These are phyloP conservation scores for Hypsizygus ulmarius DNA, from an alignment of 1,284 basidiomycete species.

Conservation along the genomic window DNA sequence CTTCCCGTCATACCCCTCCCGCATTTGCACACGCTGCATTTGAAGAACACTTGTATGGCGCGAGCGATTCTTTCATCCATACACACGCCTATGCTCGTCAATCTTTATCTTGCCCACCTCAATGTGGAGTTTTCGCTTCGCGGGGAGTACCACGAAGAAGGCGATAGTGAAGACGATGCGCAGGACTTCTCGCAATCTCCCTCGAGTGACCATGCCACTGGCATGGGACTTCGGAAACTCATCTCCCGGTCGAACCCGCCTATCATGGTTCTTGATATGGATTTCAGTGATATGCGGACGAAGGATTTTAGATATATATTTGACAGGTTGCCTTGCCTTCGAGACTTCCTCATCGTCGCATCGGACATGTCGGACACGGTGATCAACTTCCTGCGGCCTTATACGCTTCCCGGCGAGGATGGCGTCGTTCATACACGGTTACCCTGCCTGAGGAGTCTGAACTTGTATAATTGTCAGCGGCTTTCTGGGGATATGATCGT, in stretches of 20 bases:
- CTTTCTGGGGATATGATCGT: slow-evolving; percentile 58
- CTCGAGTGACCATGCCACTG: slow-evolving; percentile 70
- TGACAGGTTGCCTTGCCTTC: slow-evolving; percentile 46
- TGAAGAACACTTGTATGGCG: slow-evolving; percentile 58
- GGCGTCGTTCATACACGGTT: slow-evolving; percentile 39
- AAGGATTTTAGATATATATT: slow-evolving; percentile 74
- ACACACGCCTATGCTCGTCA: slow-evolving; percentile 51
- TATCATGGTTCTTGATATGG: slow-evolving; percentile 65
- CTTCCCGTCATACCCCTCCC: slow-evolving; percentile 49
- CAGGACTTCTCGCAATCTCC: slow-evolving; percentile 70
- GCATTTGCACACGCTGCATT: slow-evolving; percentile 49
- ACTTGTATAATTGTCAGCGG: slow-evolving; percentile 60
- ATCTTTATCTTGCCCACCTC: slow-evolving; percentile 61
- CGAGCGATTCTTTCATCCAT: slow-evolving; percentile 63
- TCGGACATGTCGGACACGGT: slow-evolving; percentile 77
- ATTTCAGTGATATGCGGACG: slow-evolving; percentile 74
- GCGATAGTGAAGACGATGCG: slow-evolving; percentile 71
- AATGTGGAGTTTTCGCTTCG: slow-evolving; percentile 58
- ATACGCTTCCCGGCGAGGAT: slow-evolving; percentile 17
- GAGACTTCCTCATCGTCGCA: slow-evolving; percentile 67
- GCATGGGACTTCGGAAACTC: slow-evolving; percentile 71
- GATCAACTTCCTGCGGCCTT: slow-evolving; percentile 52
- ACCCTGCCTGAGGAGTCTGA: slow-evolving; percentile 49
- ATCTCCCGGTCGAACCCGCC: slow-evolving; percentile 57
- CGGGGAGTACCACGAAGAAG: slow-evolving; percentile 42